Conservation (phyloP, 345 rosid species). For the Camelina hispida region DNA sequence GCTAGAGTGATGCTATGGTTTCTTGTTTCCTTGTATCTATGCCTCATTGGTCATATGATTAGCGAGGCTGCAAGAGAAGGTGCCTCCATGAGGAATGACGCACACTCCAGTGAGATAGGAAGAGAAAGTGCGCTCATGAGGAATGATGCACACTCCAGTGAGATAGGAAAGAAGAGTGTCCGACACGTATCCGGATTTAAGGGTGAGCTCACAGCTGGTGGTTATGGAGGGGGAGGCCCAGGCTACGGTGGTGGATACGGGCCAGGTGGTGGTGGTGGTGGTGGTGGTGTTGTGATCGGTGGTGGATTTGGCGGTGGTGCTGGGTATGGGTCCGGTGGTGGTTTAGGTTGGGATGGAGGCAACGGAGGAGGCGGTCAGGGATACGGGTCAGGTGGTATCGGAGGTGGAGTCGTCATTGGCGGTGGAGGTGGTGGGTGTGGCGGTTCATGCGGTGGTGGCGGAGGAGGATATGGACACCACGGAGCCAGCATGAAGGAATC, state of each 20-base stretch:
- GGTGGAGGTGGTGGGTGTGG: conserved; percentile 41
- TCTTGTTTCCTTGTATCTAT: conserved; percentile 38
- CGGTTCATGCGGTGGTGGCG: conserved; percentile 35
- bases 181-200: conserved; percentile 30
- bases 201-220: conserved; percentile 43
- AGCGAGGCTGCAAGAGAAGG: conserved; percentile 43
- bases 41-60: conserved; percentile 39
- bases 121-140: conserved; percentile 3
- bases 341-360: conserved; percentile 41
- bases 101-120: conserved; percentile 13
- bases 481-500: conserved; percentile 32
- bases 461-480: conserved; percentile 36
- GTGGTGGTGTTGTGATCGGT: conserved; percentile 41
- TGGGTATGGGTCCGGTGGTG: conserved; percentile 33
- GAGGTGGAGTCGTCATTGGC: conserved; percentile 42
- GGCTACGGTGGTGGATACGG: conserved; percentile 44
- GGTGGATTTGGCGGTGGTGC: conserved; percentile 40
- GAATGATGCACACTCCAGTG: conserved; percentile 1
- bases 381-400: conserved; percentile 42
- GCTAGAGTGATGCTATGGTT: conserved; percentile 36
- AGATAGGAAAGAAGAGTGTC: conserved; percentile 32
- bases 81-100: conserved; percentile 27
- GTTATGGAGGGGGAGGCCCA: conserved; percentile 39
- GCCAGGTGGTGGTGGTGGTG: conserved; percentile 42
- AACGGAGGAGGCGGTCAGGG: conserved; percentile 37